Conservation (phyloP, 768 basidiomycete genomes). For the Suillus cothurnatus region DNA sequence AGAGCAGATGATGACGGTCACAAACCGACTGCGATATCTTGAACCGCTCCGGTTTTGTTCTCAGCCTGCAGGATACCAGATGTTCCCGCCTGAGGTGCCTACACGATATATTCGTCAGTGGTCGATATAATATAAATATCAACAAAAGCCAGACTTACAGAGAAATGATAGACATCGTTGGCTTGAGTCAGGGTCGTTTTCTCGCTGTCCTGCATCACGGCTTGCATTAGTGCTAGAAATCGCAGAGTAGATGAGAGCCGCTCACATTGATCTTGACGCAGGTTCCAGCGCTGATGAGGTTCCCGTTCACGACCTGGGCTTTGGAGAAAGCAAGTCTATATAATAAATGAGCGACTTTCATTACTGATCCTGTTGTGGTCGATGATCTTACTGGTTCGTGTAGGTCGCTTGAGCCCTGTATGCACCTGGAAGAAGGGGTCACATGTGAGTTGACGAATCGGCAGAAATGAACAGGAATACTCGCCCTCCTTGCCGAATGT, state of each 20-base stretch:
- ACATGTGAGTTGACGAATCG: background rate
- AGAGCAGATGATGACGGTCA: background rate
- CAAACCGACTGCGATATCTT: background rate
- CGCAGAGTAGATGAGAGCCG: too few relatives aligned
- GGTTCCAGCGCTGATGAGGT: background rate
- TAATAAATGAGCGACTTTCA: background rate
- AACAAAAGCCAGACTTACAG: background rate
- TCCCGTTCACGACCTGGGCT: background rate
- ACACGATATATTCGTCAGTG: background rate
- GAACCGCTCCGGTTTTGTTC: background rate
- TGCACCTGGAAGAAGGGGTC: background rate
- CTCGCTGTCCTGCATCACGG: background rate
- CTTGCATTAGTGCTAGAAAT: background rate
- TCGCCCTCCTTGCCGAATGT: background rate
- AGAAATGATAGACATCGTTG: background rate
- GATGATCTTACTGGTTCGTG: background rate
- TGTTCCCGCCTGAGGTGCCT: background rate
- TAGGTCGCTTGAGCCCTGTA: background rate
- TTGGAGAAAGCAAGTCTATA: background rate
- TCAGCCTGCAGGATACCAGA: background rate
- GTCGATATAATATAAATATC: background rate
- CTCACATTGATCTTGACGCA: background rate
- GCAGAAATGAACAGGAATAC: background rate
- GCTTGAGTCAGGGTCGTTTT: background rate
- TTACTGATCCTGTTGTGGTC: background rate